A percentile compares a stretch with the other conserved stretches of the same genome.
These are phyloP conservation scores for Clarireedia homoeocarpa DNA, from an alignment of 2,329 filamentous ascomycete species.

Conservation along the genomic window DNA sequence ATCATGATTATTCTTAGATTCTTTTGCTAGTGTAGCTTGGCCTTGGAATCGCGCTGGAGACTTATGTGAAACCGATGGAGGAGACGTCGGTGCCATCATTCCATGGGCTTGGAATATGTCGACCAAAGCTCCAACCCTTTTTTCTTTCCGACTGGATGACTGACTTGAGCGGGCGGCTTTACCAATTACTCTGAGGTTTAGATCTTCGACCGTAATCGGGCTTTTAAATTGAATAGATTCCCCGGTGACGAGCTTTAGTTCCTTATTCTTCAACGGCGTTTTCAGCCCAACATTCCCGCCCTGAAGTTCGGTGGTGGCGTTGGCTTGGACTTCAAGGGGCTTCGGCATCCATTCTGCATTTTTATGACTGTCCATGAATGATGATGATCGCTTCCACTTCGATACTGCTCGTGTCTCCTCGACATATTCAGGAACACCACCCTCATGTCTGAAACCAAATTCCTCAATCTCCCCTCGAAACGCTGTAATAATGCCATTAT, in stretches of 20 bases:
- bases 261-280: too few relatives aligned
- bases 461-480: background rate
- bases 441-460: background rate
- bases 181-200: conserved; percentile 11
- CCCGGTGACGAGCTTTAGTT: too few relatives aligned
- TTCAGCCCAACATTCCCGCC: too few relatives aligned
- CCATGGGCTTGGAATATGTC: conserved; percentile 19
- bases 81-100: conserved; percentile 12
- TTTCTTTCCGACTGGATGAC: background rate
- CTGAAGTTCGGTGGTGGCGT: too few relatives aligned
- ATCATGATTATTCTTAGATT: background rate
- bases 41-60: background rate
- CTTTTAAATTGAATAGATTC: too few relatives aligned
- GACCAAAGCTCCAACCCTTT: conserved; percentile 14
- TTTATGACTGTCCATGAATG: too few relatives aligned
- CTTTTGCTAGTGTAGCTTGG: background rate
- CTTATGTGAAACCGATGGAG: background rate
- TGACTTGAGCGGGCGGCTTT: conserved; percentile 10
- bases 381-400: too few relatives aligned
- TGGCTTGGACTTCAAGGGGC: too few relatives aligned
- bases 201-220: background rate
- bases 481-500: background rate
- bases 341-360: too few relatives aligned
- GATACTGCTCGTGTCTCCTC: too few relatives aligned
- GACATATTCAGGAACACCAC: too few relatives aligned